Base-by-base conservation (phyloP, 2,329 filamentous ascomycete species). In the Colletotrichum falcatum region DNA sequence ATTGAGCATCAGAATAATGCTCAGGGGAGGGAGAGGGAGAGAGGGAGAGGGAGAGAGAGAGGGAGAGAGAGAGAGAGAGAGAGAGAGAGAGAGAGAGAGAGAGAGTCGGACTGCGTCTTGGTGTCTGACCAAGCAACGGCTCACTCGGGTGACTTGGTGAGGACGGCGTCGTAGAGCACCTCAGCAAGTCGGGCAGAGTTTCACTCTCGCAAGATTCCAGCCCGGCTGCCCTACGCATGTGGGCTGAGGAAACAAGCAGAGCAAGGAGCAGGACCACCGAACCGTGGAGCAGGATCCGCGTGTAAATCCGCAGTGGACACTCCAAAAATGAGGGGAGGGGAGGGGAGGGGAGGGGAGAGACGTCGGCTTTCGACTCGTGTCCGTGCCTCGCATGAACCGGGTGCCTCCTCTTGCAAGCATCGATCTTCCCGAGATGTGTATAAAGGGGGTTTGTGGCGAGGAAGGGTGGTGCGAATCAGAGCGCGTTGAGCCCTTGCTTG, bases 301-400 rank as follows among this genome's bases (percentile, higher is more conserved):
- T 35, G 11, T 28, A 26, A 48, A 39, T 28, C 56, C 44, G 42
- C 42, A 35, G 20, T 35, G 56, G 28, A 44, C 16, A 59, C 12
- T 6, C 9, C 46, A 46, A 46, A 33, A 30, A 16, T 20, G 42
- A 5, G 9, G 37, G 9, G 30, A n/a, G n/a, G n/a, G n/a, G n/a
- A n/a, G n/a, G n/a, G n/a, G n/a, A n/a, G n/a, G n/a, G n/a, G n/a
- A n/a, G n/a, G n/a, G n/a, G n/a, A n/a, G n/a, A n/a, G n/a, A n/a
- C n/a, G n/a, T n/a, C n/a, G n/a, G n/a, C n/a, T n/a, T n/a, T n/a
- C n/a, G n/a, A n/a, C n/a, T n/a, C n/a, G n/a, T 20, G 42, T 33
- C 42, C 28, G 42, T 61, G 58, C 42, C 42, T 61, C 42, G 58
- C 42, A 48, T 49, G 58, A 48, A 46, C 56, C 26, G 14, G 42